A percentile compares a stretch with the other conserved stretches of the same genome.
Evolutionary conservation across 805 yeast species (phyloP).

Genomic region (Cyberlindnera lachancei): DNA sequence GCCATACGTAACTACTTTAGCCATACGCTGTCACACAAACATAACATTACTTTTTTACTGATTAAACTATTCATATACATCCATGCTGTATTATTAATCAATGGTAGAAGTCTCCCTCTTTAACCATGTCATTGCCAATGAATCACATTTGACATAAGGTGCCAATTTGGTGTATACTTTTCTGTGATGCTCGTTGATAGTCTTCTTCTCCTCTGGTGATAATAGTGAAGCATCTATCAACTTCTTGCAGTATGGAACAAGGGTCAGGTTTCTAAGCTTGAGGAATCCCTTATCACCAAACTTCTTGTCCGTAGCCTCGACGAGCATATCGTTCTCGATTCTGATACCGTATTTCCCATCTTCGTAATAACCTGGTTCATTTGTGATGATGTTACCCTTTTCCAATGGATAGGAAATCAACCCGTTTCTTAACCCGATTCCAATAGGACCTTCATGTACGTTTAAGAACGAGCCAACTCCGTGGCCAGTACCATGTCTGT

Average conservation of each 20-base stretch:
- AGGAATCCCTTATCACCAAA: slow-evolving; percentile 52
- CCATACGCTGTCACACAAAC: not conserved
- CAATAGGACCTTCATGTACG: slow-evolving; percentile 94
- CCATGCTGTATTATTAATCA: too few relatives aligned
- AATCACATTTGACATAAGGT: slow-evolving; percentile 46
- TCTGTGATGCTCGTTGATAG: slow-evolving; percentile 65
- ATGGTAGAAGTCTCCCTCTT: slow-evolving; percentile 57
- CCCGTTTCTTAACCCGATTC: slow-evolving; percentile 51
- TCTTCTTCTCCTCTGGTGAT: slow-evolving; percentile 49
- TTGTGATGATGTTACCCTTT: slow-evolving; percentile 72
- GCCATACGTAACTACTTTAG: too few relatives aligned
- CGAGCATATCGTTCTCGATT: slow-evolving; percentile 75
- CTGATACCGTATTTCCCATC: slow-evolving; percentile 89
- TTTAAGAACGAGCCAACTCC: slow-evolving; percentile 90
- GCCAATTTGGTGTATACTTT: slow-evolving; percentile 45
- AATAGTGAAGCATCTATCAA: slow-evolving; percentile 59
- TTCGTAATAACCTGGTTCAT: slow-evolving; percentile 92
- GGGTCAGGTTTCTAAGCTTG: slow-evolving; percentile 76
- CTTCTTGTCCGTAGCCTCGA: slow-evolving; percentile 34
- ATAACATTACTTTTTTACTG: too few relatives aligned
- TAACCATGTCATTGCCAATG: slow-evolving; percentile 65
- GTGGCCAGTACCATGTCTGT: slow-evolving; percentile 94
- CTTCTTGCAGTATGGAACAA: slow-evolving; percentile 75
- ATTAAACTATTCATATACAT: too few relatives aligned
- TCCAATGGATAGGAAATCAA: slow-evolving; percentile 44